phyloP scores from a whole-genome alignment of 495 filamentous ascomycete genomes.

The Penicillium malachiteum region DNA sequence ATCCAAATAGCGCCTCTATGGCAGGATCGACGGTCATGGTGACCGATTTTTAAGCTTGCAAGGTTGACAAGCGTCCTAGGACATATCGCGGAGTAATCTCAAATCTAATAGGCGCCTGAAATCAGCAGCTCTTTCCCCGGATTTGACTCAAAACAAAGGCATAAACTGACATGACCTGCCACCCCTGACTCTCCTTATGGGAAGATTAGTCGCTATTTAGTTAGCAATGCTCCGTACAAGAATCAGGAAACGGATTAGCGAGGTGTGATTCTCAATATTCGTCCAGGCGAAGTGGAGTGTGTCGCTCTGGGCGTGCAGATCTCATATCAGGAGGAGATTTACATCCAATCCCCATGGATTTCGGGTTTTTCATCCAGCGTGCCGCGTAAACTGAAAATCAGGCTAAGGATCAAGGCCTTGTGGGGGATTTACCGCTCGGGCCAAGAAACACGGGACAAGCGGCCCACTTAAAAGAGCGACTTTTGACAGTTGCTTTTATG shows the following conservation, averaged over 20 bases:
- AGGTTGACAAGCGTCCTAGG: background rate
- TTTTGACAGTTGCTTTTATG: background rate
- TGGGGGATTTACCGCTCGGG: no score
- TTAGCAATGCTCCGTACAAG: background rate
- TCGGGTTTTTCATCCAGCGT: no score
- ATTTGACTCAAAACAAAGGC: background rate
- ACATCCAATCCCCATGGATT: no score
- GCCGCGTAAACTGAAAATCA: background rate
- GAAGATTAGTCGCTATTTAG: background rate
- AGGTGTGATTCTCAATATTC: no score
- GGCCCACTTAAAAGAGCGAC: background rate
- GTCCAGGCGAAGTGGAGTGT: no score
- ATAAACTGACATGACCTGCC: background rate
- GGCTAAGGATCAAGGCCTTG: background rate
- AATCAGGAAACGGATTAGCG: no score
- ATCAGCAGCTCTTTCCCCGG: background rate
- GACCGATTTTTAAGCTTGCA: background rate
- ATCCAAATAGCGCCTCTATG: constrained; percentile 25
- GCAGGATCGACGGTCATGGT: constrained; percentile 18
- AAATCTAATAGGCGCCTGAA: background rate
- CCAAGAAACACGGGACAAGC: no score
- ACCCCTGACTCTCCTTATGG: background rate
- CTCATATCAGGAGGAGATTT: no score
- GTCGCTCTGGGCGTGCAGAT: no score
- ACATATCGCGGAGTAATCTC: no score